These are phyloP conservation scores for Penicillium egyptiacum DNA, from an alignment of 495 filamentous ascomycete species.

Conservation along the genomic window DNA sequence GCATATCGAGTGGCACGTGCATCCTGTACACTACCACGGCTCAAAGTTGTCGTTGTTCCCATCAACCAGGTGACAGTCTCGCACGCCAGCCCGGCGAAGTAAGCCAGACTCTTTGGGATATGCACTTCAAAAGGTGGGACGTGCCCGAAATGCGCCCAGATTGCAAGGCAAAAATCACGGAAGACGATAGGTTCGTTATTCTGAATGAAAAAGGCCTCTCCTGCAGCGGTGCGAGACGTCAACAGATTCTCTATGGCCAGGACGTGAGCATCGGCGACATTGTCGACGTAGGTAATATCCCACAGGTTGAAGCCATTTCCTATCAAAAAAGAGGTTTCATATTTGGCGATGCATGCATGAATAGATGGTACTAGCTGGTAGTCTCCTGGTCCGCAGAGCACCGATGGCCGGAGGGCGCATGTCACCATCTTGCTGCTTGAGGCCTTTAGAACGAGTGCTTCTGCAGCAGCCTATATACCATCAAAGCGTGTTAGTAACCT, in stretches of 20 bases:
- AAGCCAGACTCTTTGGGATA: conserved; percentile 54
- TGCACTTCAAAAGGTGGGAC: conserved; percentile 50
- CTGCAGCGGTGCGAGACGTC: conserved; percentile 54
- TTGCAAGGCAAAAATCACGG: conserved; percentile 57
- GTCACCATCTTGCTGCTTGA: conserved; percentile 46
- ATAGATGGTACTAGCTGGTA: conserved; percentile 52
- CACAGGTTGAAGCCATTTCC: conserved; percentile 58
- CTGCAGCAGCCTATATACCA: conserved; percentile 48
- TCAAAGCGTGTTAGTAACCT: conserved; percentile 3
- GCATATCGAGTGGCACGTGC: conserved; percentile 54
- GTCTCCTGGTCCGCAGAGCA: conserved; percentile 59
- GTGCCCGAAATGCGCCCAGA: conserved; percentile 62
- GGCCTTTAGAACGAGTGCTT: conserved; percentile 54
- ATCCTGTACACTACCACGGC: conserved; percentile 58
- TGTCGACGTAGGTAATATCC: conserved; percentile 62
- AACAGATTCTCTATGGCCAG: conserved; percentile 61
- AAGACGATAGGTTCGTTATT: conserved; percentile 63
- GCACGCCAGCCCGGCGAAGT: conserved; percentile 45
- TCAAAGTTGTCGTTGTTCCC: conserved; percentile 50
- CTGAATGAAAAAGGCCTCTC: conserved; percentile 62
- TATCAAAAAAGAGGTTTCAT: conserved; percentile 57
- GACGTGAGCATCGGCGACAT: conserved; percentile 62
- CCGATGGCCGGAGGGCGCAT: conserved; percentile 58
- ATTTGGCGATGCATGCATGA: conserved; percentile 55
- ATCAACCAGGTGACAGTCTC: conserved; percentile 55